A percentile compares a stretch with the other conserved stretches of the same genome.
These are phyloP conservation scores for Cochlearia excelsa DNA, from an alignment of 345 rosid genomes.

Conservation along the genomic window DNA sequence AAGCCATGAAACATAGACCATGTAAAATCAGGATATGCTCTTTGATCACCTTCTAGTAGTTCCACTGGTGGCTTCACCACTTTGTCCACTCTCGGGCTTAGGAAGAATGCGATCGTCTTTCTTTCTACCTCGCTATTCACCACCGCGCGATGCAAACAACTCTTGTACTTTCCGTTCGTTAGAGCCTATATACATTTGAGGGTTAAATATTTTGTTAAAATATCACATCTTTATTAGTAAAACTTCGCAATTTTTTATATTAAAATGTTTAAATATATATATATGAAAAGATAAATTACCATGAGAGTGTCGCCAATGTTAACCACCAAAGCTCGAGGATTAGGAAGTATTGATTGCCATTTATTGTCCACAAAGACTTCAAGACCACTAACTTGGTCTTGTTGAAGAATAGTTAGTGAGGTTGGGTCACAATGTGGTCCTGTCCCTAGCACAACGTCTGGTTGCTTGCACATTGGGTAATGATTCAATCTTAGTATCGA, in stretches of 20 bases:
- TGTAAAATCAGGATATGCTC: conserved; percentile 60
- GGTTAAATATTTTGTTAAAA: no score
- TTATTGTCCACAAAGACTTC: conserved; percentile 9
- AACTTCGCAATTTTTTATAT: no score
- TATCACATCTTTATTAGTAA: no score
- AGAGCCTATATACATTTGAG: not conserved
- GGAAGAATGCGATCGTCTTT: conserved; percentile 52
- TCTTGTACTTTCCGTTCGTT: conserved; percentile 36
- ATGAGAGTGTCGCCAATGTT: conserved; percentile 15
- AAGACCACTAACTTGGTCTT: conserved; percentile 8
- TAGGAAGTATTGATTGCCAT: conserved; percentile 1
- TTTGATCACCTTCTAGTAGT: conserved; percentile 26
- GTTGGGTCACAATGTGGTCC: conserved; percentile 19
- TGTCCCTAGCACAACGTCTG: conserved; percentile 3
- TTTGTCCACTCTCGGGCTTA: conserved; percentile 52
- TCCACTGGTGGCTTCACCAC: conserved; percentile 58
- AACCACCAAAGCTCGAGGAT: conserved; percentile 2
- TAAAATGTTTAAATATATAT: no score
- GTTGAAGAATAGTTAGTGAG: conserved; percentile 9
- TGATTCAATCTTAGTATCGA: conserved; percentile 11
- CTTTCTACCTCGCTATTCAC: conserved; percentile 49
- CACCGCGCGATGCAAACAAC: conserved; percentile 33
- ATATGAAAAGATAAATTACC: conserved; percentile 1
- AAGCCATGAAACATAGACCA: conserved; percentile 60
- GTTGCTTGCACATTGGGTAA: conserved; percentile 13